Evolutionary conservation across 805 yeast species (phyloP).

Genomic region (Pichia rugopelliculosa): DNA sequence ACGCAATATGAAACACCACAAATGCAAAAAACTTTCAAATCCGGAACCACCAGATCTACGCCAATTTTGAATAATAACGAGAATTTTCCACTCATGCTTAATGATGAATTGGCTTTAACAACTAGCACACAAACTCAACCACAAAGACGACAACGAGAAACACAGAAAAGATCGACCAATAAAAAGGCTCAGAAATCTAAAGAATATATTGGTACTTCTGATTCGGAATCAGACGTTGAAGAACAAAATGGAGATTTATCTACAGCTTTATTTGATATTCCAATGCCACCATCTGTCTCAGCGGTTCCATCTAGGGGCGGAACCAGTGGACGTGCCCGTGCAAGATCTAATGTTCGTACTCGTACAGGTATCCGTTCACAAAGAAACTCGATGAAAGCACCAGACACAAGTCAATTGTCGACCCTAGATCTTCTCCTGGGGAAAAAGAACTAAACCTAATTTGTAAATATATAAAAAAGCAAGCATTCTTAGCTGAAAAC

Average conservation of each 20-base stretch:
- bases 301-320: neutral
- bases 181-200: neutral
- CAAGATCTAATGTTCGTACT: neutral
- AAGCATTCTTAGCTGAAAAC: too few species aligned
- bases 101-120: neutral
- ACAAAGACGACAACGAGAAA: neutral
- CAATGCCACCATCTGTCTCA: neutral
- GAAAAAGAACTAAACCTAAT: neutral
- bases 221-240: neutral
- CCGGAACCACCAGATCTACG: neutral
- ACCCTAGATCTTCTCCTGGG: neutral
- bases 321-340: neutral
- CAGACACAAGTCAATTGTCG: neutral
- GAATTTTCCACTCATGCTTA: neutral
- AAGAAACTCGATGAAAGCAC: neutral
- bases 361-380: neutral
- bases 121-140: neutral
- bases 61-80: neutral
- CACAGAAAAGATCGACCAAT: neutral
- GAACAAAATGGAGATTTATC: neutral
- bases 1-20: slow-evolving; percentile 6
- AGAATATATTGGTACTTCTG: neutral
- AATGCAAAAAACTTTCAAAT: neutral
- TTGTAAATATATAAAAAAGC: neutral
- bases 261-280: neutral